These are phyloP conservation scores for Tylopilus microsporus DNA, from an alignment of 1,284 basidiomycete species.

Conservation along the genomic window DNA sequence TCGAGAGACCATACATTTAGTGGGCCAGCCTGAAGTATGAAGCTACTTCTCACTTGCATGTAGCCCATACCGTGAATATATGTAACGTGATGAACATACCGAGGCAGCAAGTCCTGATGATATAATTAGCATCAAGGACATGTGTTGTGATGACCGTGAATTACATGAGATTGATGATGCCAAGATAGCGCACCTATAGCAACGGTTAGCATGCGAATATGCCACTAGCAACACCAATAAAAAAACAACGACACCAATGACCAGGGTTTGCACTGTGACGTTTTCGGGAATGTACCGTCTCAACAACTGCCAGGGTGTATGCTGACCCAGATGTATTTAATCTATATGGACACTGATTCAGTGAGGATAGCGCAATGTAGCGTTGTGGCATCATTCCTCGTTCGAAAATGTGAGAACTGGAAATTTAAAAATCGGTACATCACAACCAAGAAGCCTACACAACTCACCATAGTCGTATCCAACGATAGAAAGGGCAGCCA, in stretches of 20 bases:
- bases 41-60: background rate
- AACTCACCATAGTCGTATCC: constrained; percentile 4
- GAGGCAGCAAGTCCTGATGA: background rate
- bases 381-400: background rate
- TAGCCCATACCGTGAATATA: background rate
- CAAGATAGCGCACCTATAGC: constrained; percentile 7
- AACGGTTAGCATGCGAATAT: background rate
- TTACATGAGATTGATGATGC: background rate
- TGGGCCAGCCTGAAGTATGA: background rate
- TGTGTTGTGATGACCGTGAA: background rate
- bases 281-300: background rate
- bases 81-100: background rate
- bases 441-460: too few species aligned
- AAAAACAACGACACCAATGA: background rate
- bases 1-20: too few species aligned
- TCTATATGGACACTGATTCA: background rate
- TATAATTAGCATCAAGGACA: background rate
- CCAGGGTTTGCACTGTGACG: background rate
- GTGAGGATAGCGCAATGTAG: background rate
- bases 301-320: too few species aligned
- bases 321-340: constrained; percentile 1
- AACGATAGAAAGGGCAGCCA: background rate
- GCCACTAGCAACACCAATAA: background rate
- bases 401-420: background rate
- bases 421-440: too few species aligned